phyloP scores from a whole-genome alignment of 371 early-diverging fungal genomes.

The Syncephalastrum racemosum region DNA sequence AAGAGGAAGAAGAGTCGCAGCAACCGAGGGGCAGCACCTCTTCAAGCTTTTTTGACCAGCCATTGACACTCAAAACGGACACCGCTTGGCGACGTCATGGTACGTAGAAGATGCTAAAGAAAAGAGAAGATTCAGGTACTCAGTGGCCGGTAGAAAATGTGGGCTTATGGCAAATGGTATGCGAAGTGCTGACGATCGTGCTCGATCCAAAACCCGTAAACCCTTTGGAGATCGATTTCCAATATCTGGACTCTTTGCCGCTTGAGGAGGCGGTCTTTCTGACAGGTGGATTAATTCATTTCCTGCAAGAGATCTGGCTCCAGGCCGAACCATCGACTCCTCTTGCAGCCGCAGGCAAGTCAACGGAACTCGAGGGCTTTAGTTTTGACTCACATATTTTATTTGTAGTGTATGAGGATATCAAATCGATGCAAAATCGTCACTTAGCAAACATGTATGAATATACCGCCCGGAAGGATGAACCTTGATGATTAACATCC shows the following conservation, averaged over 20 bases:
- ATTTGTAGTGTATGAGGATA: conserved; percentile 16
- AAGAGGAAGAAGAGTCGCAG: conserved; percentile 43
- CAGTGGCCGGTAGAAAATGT: conserved; percentile 30
- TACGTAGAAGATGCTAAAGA: background rate
- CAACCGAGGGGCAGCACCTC: too few species aligned
- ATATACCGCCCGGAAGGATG: conserved; percentile 1
- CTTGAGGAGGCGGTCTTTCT: conserved; percentile 63
- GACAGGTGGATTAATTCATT: conserved; percentile 68
- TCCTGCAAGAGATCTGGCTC: conserved; percentile 65
- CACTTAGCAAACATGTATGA: conserved; percentile 12
- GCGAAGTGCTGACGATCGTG: conserved; percentile 65
- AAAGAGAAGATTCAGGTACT: background rate
- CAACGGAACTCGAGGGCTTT: background rate
- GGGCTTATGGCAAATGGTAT: conserved; percentile 75
- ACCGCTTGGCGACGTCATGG: conserved; percentile 53
- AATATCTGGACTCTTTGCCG: conserved; percentile 57
- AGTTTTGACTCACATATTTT: background rate
- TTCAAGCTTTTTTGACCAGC: conserved; percentile 24
- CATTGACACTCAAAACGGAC: conserved; percentile 58
- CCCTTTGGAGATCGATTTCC: conserved; percentile 71
- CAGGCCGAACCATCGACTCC: conserved; percentile 33
- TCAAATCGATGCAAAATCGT: conserved; percentile 11
- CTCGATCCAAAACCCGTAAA: conserved; percentile 57
- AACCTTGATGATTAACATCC: too few species aligned
- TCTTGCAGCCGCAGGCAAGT: conserved; percentile 46